Evolutionary conservation across 2,329 filamentous ascomycete genomes (phyloP), one percentile per base, ranked within the genome.

Genomic region (Microcyclospora pomicola): DNA sequence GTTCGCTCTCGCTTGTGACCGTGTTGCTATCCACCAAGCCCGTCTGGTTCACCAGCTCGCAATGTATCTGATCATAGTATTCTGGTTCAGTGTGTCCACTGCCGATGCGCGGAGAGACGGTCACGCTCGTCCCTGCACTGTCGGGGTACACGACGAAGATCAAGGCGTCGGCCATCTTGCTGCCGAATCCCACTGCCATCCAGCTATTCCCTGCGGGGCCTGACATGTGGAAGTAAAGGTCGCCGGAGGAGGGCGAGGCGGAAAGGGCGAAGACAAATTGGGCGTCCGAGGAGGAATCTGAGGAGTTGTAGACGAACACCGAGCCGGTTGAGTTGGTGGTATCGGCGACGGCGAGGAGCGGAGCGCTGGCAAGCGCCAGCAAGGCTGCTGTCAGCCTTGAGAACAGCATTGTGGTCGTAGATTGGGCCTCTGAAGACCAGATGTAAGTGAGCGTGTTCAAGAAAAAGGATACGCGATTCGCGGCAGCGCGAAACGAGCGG

Each of bases 141-240:
- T 55, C 53, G 0, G 59, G 53, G 46, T 67, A 66, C 41, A 65
- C 56, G 27, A 66, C 47, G 36, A 67, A 55, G 50, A 66, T 66
- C 34, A 66, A 43, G 13, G 59, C 53, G 15, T 58, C 52, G 42
- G 53, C 51, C 64, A 67, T 67, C 31, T 53, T 42, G 11, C 43
- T 44, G 2, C 64, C 64, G 41, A 65, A 58, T 6, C 64, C 64
- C 5, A 65, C 56, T 2, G 54, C 62, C 2, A 62, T 55, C 64
- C 64, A 67, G 2, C 55, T 58, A 39, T 60, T 60, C 11, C 57
- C 59, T 6, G 59, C 36, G 4, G 49, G 50, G 5, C 40, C 43
- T 14, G 48, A 47, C 34, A 52, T 43, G 39, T 51, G 48, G 35
- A 52, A 45, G 42, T 48, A 47, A 11, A 50, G 28, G 19, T 51